Evolutionary conservation across 768 basidiomycete genomes (phyloP), one percentile per base, ranked within the genome.

Genomic region (Mycena leptocephala): DNA sequence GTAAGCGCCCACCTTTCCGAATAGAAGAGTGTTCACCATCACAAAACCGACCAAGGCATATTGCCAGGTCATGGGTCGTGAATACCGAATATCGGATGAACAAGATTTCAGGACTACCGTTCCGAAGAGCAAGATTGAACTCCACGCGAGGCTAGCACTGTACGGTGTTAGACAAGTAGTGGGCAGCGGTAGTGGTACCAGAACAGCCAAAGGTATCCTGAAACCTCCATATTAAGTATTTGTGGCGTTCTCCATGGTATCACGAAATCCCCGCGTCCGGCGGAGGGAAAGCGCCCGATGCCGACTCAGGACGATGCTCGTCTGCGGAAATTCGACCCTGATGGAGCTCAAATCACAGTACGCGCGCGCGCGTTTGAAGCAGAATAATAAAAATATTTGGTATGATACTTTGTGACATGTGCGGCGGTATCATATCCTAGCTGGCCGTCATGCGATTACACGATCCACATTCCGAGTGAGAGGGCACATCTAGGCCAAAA

Each of bases 401-500:
- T 73, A 62, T 20, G 72, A 61, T 74, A 74, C 48, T 59, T 55
- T 43, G 20, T 33, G 33, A 72, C 62, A 71, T 63, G 41, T n/a
- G 30, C 24, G 35, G 55, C 56, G 39, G 41, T 70, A 61, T 33
- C n/a, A 59, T 61, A 59, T 61, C 37, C 30, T 26, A 22, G 22
- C 9, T 20, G 46, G 43, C 22, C 51, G 53, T 48, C 24, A 9
- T 64, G 7, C 13, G 39, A 26, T 24, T n/a, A 9, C 24, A 20
- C n/a, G 18, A 6, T 20, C 51, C 46, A n/a, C n/a, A n/a, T 32
- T 37, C 51, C 46, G 28, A 8, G 32, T 18, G 5, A 18, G 39
- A 41, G 26, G 22, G 0, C 41, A n/a, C n/a, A n/a, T 70, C 76
- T 80, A 85, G 32, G 90, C 89, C 28, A 95, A 90, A 43, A 95